Conservation (phyloP, 352 stramenopile genomes). For the Phytophthora pseudosyringae region DNA sequence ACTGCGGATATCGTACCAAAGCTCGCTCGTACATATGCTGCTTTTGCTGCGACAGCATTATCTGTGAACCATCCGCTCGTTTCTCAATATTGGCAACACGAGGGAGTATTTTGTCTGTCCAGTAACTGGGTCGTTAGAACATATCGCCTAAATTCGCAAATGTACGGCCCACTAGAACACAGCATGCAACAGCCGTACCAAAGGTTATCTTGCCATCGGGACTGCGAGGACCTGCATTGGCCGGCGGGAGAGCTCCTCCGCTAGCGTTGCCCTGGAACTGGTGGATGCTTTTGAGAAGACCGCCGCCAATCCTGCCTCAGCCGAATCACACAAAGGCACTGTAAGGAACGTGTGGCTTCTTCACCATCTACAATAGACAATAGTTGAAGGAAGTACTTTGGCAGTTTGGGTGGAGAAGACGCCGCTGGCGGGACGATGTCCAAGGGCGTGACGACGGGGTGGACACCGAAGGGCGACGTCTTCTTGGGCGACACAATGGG, state of each 20-base stretch:
- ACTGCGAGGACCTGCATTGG: conserved; percentile 42
- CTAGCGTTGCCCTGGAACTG: conserved; percentile 46
- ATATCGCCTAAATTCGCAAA: background rate
- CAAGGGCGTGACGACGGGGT: conserved; percentile 40
- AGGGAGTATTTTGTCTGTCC: conserved; percentile 69
- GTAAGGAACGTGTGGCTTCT: background rate
- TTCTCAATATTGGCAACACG: conserved; percentile 79
- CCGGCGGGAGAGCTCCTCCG: conserved; percentile 29
- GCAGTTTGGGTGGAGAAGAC: conserved; percentile 44
- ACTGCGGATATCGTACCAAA: conserved; percentile 68
- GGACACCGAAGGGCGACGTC: conserved; percentile 18
- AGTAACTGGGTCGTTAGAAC: conserved; percentile 4
- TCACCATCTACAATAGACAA: background rate
- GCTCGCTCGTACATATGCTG: conserved; percentile 71
- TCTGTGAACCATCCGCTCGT: conserved; percentile 45
- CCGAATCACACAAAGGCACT: background rate
- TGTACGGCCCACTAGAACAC: background rate
- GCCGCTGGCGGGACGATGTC: conserved; percentile 29
- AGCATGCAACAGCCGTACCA: conserved; percentile 35
- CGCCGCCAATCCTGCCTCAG: conserved; percentile 25
- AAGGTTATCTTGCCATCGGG: conserved; percentile 70
- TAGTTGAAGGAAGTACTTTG: conserved; percentile 46
- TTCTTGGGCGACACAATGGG: conserved; percentile 24
- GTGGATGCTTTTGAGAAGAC: conserved; percentile 47
- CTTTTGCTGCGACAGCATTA: conserved; percentile 58